These are phyloP conservation scores for Cordyceps javanica DNA, from an alignment of 2,329 filamentous ascomycete species.

Conservation along the genomic window DNA sequence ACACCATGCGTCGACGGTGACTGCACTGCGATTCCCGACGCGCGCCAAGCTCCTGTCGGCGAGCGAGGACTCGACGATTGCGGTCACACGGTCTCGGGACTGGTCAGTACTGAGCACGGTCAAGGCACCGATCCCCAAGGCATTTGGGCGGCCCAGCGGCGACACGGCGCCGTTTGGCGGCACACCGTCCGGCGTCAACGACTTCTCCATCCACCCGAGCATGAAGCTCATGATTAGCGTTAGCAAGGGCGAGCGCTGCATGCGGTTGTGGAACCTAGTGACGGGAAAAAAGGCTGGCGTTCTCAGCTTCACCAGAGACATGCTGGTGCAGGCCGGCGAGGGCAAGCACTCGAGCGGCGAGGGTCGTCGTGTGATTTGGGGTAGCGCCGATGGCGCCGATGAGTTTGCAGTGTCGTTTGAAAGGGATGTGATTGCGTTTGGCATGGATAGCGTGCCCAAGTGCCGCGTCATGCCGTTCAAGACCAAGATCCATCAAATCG, in stretches of 20 bases:
- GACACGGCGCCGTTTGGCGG: conserved; percentile 81
- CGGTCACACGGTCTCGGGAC: conserved; percentile 79
- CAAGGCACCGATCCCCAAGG: conserved; percentile 80
- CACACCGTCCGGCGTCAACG: conserved; percentile 82
- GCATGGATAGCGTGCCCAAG: conserved; percentile 77
- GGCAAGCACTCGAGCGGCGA: conserved; percentile 73
- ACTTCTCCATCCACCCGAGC: conserved; percentile 91
- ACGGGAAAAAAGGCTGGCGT: conserved; percentile 95
- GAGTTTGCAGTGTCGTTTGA: conserved; percentile 91
- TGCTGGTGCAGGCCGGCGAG: conserved; percentile 72
- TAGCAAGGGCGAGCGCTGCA: conserved; percentile 79
- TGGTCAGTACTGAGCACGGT: conserved; percentile 84
- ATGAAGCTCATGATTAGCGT: conserved; percentile 96
- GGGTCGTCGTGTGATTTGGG: conserved; percentile 77
- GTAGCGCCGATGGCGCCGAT: conserved; percentile 59
- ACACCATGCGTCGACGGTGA: conserved; percentile 80
- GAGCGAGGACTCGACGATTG: conserved; percentile 86
- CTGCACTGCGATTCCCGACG: conserved; percentile 73
- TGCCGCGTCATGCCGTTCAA: conserved; percentile 63
- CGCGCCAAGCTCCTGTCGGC: conserved; percentile 82
- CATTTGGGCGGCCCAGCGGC: conserved; percentile 73
- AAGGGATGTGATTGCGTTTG: conserved; percentile 75
- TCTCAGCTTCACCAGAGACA: conserved; percentile 70
- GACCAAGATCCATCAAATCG: conserved; percentile 79
- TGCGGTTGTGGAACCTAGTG: conserved; percentile 94